These are phyloP conservation scores for Eimeria sp. DNA, from an alignment of 169 alveolate species.

Conservation along the genomic window DNA sequence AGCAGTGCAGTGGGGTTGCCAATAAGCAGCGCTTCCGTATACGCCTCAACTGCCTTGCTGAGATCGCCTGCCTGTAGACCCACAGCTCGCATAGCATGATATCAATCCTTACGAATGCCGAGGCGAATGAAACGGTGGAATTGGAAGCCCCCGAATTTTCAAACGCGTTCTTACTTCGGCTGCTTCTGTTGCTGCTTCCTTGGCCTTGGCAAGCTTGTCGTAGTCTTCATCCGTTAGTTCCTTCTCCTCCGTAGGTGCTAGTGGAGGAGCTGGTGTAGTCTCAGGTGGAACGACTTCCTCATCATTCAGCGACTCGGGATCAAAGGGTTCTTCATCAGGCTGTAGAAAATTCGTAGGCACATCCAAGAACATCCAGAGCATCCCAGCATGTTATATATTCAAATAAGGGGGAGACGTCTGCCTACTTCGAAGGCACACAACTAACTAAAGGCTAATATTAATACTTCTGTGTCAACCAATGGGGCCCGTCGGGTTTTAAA, in stretches of 20 bases:
- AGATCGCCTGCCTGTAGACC: constrained; percentile 80
- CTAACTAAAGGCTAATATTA: too few species aligned
- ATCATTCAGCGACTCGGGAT: constrained; percentile 83
- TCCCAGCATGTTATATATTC: too few species aligned
- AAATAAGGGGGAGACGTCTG: too few species aligned
- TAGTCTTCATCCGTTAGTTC: constrained; percentile 87
- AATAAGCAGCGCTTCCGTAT: constrained; percentile 82
- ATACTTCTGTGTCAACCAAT: too few species aligned
- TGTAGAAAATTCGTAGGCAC: not conserved
- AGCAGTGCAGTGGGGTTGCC: constrained; percentile 90
- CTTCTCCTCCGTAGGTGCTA: constrained; percentile 86
- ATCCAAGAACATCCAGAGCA: too few species aligned
- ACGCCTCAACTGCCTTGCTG: constrained; percentile 84
- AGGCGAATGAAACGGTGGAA: not conserved
- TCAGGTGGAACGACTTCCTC: constrained; percentile 85
- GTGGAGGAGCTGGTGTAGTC: constrained; percentile 85
- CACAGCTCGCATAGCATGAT: not conserved
- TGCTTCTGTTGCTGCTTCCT: constrained; percentile 85
- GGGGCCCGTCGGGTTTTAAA: not conserved
- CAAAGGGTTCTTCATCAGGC: constrained; percentile 83
- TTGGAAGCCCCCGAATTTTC: not conserved
- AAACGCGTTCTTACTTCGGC: constrained; percentile 33
- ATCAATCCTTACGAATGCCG: not conserved
- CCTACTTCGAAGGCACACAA: too few species aligned
- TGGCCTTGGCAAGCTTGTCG: constrained; percentile 85